Conservation (phyloP, 495 filamentous ascomycete species). For the Mytilinidion resinicola region DNA sequence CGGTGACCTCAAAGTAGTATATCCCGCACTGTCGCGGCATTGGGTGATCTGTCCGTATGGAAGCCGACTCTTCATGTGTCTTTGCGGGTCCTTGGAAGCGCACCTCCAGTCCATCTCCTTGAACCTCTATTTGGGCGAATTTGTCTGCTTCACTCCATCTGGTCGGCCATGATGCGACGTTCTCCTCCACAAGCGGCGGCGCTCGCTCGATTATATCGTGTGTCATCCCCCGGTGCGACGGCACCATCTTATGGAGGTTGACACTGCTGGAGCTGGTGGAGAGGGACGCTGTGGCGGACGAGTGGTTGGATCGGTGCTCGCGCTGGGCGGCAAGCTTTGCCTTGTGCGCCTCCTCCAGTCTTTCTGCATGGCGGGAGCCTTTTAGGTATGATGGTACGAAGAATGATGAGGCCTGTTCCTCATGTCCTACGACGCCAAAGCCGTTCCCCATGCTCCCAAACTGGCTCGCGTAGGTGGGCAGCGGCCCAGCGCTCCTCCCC, state of each 20-base stretch:
- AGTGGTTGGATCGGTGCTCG: slow-evolving; percentile 33
- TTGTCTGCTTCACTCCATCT: slow-evolving; percentile 80
- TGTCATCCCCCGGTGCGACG: slow-evolving; percentile 74
- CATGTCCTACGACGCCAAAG: slow-evolving; percentile 7
- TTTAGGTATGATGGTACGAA: slow-evolving; percentile 78
- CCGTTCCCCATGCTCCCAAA: slow-evolving; percentile 35
- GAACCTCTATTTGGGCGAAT: slow-evolving; percentile 63
- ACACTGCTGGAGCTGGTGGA: slow-evolving; percentile 58
- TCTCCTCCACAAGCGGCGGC: slow-evolving; percentile 50
- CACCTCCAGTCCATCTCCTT: slow-evolving; percentile 69
- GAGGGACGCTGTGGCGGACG: slow-evolving; percentile 44
- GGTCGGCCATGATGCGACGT: slow-evolving; percentile 63
- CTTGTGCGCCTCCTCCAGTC: slow-evolving; percentile 62
- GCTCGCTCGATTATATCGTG: slow-evolving; percentile 82
- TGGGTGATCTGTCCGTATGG: slow-evolving; percentile 76
- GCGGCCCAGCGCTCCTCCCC: slow-evolving; percentile 33
- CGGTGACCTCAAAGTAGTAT: slow-evolving; percentile 94
- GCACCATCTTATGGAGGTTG: slow-evolving; percentile 58
- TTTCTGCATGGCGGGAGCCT: slow-evolving; percentile 68
- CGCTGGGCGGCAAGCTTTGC: slow-evolving; percentile 50
- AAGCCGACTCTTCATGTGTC: slow-evolving; percentile 70
- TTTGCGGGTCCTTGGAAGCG: slow-evolving; percentile 60
- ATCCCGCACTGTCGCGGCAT: slow-evolving; percentile 92
- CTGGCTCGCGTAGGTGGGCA: slow-evolving; percentile 52
- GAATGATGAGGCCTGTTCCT: slow-evolving; percentile 41